These are phyloP conservation scores for Limonium bicolor DNA, from an alignment of 148 eudicot species.

Conservation along the genomic window DNA sequence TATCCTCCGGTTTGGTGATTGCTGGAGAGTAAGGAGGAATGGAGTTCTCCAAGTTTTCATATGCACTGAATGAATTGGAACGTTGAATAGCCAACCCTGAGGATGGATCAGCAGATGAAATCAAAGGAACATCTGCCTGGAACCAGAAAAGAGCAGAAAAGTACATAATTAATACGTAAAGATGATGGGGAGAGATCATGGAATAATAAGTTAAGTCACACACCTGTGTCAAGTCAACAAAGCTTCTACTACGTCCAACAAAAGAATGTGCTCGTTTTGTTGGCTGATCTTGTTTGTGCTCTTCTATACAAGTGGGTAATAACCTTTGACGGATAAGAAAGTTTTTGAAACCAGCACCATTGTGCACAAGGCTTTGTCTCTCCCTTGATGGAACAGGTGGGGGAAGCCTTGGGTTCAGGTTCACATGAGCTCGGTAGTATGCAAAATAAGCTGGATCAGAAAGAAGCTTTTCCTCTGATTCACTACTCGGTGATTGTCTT, in stretches of 20 bases:
- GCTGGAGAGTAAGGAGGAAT: too few relatives aligned
- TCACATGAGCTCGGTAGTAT: constrained; percentile 46
- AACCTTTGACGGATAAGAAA: background rate
- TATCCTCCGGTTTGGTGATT: too few relatives aligned
- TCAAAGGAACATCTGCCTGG: background rate
- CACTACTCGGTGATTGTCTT: constrained; percentile 7
- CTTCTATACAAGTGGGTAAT: constrained; percentile 20
- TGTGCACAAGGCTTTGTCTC: constrained; percentile 24
- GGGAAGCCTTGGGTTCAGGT: constrained; percentile 57
- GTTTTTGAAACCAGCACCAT: constrained; percentile 3
- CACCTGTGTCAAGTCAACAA: constrained; percentile 13
- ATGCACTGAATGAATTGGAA: too few relatives aligned
- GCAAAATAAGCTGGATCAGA: constrained; percentile 38
- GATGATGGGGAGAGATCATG: too few relatives aligned
- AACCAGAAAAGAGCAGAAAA: background rate
- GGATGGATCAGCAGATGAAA: too few relatives aligned
- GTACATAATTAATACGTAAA: background rate
- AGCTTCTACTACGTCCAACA: constrained; percentile 2
- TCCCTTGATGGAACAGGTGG: constrained; percentile 45
- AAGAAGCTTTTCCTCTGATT: constrained; percentile 35
- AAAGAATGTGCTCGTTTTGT: background rate
- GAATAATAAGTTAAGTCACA: constrained; percentile 6
- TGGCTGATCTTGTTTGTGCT: constrained; percentile 14
- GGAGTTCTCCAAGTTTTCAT: too few relatives aligned
- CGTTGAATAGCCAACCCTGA: too few relatives aligned